Percentiles rank a stretch among this genome's conserved stretches.
These are phyloP conservation scores for Pisolithus marmoratus DNA, from an alignment of 768 basidiomycete genomes.

Conservation along the genomic window DNA sequence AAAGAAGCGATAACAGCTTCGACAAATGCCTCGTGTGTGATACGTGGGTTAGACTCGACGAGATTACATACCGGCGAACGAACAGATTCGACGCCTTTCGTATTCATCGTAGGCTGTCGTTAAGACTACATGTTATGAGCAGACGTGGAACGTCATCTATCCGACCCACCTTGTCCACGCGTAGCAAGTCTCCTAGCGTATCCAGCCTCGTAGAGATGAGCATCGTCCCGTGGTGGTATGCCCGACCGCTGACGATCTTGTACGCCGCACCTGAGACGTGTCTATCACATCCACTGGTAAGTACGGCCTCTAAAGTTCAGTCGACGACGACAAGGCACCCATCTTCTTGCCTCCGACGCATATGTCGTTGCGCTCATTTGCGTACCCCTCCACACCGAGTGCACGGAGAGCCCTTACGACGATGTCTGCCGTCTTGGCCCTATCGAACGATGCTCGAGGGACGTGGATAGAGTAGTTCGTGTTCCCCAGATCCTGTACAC, in stretches of 20 bases:
- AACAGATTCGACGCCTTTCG: slow-evolving; percentile 85
- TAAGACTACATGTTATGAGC: not conserved
- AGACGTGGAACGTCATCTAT: too few relatives aligned
- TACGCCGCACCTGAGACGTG: slow-evolving; percentile 98
- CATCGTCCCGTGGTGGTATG: slow-evolving; percentile 99
- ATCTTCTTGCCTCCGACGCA: slow-evolving; percentile 87
- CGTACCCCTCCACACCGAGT: slow-evolving; percentile 67
- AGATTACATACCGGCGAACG: slow-evolving; percentile 91
- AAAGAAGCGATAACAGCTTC: slow-evolving; percentile 68
- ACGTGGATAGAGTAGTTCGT: slow-evolving; percentile 96
- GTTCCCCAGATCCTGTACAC: slow-evolving; percentile 83
- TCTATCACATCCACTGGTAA: slow-evolving; percentile 7
- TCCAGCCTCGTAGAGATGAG: slow-evolving; percentile 77
- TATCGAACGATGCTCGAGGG: slow-evolving; percentile 74
- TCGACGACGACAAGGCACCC: slow-evolving; percentile 33
- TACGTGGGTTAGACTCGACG: slow-evolving; percentile 39
- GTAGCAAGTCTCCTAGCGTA: slow-evolving; percentile 67
- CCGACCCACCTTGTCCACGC: slow-evolving; percentile 51
- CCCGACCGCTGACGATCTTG: slow-evolving; percentile 84
- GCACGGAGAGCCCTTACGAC: slow-evolving; percentile 70
- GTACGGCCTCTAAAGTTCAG: not conserved
- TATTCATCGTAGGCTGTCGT: slow-evolving; percentile 71
- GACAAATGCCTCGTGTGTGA: slow-evolving; percentile 69
- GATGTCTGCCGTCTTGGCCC: slow-evolving; percentile 71
- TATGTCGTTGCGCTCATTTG: slow-evolving; percentile 91